phyloP scores from a whole-genome alignment of 306 rosid species.

The Calophaca sinica region DNA sequence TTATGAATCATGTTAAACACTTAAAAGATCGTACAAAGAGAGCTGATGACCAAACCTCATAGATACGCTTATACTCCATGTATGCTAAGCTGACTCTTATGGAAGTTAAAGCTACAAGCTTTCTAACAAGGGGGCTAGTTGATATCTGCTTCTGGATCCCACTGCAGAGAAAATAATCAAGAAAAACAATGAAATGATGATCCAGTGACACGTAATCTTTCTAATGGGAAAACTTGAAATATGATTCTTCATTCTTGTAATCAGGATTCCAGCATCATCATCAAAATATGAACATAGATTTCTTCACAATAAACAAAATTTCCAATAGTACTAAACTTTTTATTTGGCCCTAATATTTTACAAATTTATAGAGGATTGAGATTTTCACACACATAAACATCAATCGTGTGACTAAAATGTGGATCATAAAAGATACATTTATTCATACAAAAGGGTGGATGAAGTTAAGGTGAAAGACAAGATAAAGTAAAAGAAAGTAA shows the following conservation, averaged over 20 bases:
- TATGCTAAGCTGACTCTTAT: conserved; percentile 74
- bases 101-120: conserved; percentile 80
- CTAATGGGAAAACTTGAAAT: conserved; percentile 26
- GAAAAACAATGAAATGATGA: conserved; percentile 14
- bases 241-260: conserved; percentile 10
- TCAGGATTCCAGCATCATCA: conserved; percentile 16
- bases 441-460: not conserved
- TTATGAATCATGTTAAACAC: conserved; percentile 29
- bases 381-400: not conserved
- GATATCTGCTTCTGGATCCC: conserved; percentile 93
- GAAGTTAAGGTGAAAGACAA: not conserved
- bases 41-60: conserved; percentile 66
- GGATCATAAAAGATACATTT: not conserved
- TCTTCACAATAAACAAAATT: conserved; percentile 15
- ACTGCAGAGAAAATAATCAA: conserved; percentile 54
- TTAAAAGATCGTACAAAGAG: conserved; percentile 32
- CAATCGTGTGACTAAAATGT: not conserved
- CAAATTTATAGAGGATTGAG: not conserved
- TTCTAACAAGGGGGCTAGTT: conserved; percentile 64
- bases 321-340: not conserved
- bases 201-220: conserved; percentile 8
- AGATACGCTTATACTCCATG: conserved; percentile 84
- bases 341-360: not conserved
- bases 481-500: not conserved
- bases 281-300: conserved; percentile 23